phyloP scores from a whole-genome alignment of 2,329 filamentous ascomycete genomes.

The Beauveria brongniartii region DNA sequence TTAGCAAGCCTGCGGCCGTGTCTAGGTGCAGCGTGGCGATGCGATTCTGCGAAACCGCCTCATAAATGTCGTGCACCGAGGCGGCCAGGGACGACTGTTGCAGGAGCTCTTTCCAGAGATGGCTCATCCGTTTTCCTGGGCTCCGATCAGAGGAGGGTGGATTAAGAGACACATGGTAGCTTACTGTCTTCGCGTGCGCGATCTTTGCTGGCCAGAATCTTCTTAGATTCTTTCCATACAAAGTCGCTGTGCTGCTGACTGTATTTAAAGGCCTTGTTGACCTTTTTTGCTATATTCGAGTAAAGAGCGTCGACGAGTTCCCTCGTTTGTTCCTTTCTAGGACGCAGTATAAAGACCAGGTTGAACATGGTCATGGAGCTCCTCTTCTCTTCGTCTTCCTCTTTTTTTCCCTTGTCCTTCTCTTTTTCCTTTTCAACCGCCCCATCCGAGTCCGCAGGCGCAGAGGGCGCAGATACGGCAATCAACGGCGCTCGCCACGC shows the following conservation, averaged over 20 bases:
- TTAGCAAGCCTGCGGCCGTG: constrained; percentile 48
- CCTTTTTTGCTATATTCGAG: constrained; percentile 80
- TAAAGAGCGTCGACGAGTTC: constrained; percentile 70
- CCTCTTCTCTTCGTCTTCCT: constrained; percentile 51
- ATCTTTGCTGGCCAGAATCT: constrained; percentile 72
- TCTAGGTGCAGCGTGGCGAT: constrained; percentile 79
- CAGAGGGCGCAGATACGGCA: constrained; percentile 12
- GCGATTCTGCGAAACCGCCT: constrained; percentile 71
- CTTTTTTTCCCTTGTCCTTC: constrained; percentile 28
- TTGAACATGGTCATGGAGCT: constrained; percentile 95
- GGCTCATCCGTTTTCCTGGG: constrained; percentile 50
- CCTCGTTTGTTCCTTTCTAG: constrained; percentile 68
- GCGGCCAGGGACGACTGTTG: constrained; percentile 69
- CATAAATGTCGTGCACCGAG: constrained; percentile 75
- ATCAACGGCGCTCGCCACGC: constrained; percentile 20
- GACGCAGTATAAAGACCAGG: constrained; percentile 83
- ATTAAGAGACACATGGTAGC: constrained; percentile 17
- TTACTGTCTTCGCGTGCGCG: constrained; percentile 63
- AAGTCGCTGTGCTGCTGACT: constrained; percentile 86
- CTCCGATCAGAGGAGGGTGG: constrained; percentile 6
- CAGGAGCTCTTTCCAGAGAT: constrained; percentile 63
- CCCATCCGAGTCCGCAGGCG: constrained; percentile 20
- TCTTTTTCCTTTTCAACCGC: constrained; percentile 20
- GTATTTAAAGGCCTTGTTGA: constrained; percentile 87
- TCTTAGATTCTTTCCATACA: constrained; percentile 83